Evolutionary conservation across 2,329 filamentous ascomycete genomes (phyloP).

Genomic region (Colletotrichum shisoi): DNA sequence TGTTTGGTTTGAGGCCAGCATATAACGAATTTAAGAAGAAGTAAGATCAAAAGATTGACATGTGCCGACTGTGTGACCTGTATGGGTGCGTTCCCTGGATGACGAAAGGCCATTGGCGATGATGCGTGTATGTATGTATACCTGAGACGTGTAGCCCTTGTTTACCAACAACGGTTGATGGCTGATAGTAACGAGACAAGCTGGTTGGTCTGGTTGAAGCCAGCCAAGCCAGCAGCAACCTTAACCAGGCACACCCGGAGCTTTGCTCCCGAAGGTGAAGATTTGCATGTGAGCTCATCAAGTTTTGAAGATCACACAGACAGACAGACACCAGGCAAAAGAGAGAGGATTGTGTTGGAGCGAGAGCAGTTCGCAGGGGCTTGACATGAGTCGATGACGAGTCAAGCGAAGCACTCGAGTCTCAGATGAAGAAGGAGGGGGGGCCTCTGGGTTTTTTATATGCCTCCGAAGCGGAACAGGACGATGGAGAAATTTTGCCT

Average conservation of each 20-base stretch:
- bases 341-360: slow-evolving; percentile 12
- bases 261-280: slow-evolving; percentile 34
- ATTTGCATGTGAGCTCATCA: slow-evolving; percentile 39
- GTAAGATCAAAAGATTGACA: slow-evolving; percentile 27
- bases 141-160: slow-evolving; percentile 14
- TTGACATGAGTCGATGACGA: background rate
- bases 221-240: slow-evolving; percentile 31
- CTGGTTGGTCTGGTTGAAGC: slow-evolving; percentile 12
- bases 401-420: background rate
- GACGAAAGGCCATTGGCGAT: slow-evolving; percentile 14
- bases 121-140: slow-evolving; percentile 2
- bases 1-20: slow-evolving; percentile 33
- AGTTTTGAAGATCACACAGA: slow-evolving; percentile 37
- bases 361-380: background rate
- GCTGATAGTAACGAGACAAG: slow-evolving; percentile 8
- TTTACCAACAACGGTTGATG: slow-evolving; percentile 21
- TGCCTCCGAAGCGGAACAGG: slow-evolving; percentile 22
- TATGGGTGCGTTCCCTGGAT: slow-evolving; percentile 8
- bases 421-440: background rate
- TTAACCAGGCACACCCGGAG: slow-evolving; percentile 31
- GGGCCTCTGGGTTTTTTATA: slow-evolving; percentile 22
- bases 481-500: slow-evolving; percentile 9
- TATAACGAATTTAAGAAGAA: slow-evolving; percentile 26
- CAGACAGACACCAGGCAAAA: slow-evolving; percentile 21
- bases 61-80: slow-evolving; percentile 31